A percentile compares a stretch with the other conserved stretches of the same genome.
These are phyloP conservation scores for Moesziomyces sp. DNA, from an alignment of 1,284 basidiomycete genomes.

Conservation along the genomic window DNA sequence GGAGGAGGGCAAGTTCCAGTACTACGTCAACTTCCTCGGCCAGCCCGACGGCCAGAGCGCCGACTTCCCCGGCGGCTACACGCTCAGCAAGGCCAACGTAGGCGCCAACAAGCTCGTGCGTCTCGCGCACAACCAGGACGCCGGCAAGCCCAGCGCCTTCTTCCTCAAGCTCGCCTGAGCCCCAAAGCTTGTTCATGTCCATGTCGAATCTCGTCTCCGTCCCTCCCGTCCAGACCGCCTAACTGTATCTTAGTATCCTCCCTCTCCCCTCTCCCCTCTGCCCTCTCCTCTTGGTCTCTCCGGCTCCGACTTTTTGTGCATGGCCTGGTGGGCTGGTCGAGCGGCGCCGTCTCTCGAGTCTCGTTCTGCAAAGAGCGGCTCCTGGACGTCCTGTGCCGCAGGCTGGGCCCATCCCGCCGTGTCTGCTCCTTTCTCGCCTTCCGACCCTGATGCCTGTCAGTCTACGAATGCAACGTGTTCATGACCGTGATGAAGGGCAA, in stretches of 20 bases:
- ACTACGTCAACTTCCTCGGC: slow-evolving; percentile 51
- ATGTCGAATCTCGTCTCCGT: neutral
- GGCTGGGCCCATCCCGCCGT: slow-evolving; percentile 1
- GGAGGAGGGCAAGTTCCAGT: slow-evolving; percentile 14
- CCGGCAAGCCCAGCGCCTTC: slow-evolving; percentile 27
- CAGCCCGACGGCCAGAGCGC: slow-evolving; percentile 17
- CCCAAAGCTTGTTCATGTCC: neutral
- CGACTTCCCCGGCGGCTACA: slow-evolving; percentile 40
- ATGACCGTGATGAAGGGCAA: too few species aligned
- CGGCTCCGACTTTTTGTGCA: neutral
- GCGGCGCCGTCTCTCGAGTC: slow-evolving; percentile 42
- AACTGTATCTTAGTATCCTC: slow-evolving; percentile 37
- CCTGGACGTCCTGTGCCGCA: slow-evolving; percentile 35
- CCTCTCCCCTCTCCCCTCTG: neutral
- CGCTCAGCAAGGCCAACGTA: slow-evolving; percentile 11
- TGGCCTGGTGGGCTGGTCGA: slow-evolving; percentile 3
- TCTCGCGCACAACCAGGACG: slow-evolving; percentile 20
- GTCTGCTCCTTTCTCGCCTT: too few species aligned
- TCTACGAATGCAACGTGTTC: too few species aligned
- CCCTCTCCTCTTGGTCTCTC: neutral
- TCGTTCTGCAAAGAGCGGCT: neutral
- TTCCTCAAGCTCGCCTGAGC: slow-evolving; percentile 39
- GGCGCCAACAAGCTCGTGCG: slow-evolving; percentile 38
- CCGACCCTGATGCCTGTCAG: too few species aligned
- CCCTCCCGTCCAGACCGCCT: slow-evolving; percentile 4